Conservation (phyloP, 352 stramenopile genomes). For the Globisporangium radiosum region DNA sequence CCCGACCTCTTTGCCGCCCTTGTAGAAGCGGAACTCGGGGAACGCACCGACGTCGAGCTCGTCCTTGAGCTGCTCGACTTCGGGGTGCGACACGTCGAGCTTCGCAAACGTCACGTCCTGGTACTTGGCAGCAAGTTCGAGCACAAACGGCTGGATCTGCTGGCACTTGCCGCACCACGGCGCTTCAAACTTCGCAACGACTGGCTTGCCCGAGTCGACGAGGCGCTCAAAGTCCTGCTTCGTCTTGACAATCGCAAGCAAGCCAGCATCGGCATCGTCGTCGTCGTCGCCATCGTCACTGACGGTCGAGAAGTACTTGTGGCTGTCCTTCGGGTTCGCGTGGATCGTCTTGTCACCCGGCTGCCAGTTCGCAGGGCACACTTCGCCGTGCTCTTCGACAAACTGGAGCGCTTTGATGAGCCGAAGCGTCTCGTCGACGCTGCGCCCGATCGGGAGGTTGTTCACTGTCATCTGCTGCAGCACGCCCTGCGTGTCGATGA, state of each 20-base stretch:
- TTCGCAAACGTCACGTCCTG: conserved; percentile 73
- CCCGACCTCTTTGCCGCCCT: conserved; percentile 69
- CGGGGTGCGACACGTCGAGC: conserved; percentile 62
- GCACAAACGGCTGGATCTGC: conserved; percentile 75
- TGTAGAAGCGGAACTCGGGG: conserved; percentile 85
- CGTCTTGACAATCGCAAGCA: conserved; percentile 51
- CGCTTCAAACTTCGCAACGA: conserved; percentile 82
- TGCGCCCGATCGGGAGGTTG: conserved; percentile 90
- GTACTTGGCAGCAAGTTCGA: conserved; percentile 60
- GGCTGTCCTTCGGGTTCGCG: conserved; percentile 69
- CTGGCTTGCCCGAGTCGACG: conserved; percentile 56
- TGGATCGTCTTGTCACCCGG: conserved; percentile 89
- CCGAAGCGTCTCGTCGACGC: conserved; percentile 89
- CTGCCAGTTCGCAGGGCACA: conserved; percentile 92
- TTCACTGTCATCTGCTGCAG: conserved; percentile 89
- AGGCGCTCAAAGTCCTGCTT: conserved; percentile 60
- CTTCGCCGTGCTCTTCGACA: conserved; percentile 88
- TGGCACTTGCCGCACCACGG: conserved; percentile 84
- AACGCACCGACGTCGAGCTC: conserved; percentile 64
- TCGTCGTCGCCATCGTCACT: conserved; percentile 20
- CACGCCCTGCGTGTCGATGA: conserved; percentile 89
- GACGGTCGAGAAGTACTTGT: conserved; percentile 82
- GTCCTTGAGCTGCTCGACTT: conserved; percentile 71
- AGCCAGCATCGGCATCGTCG: conserved; percentile 21
- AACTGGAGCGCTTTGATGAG: conserved; percentile 92